Percentiles rank a stretch among this genome's conserved stretches.
Conservation (phyloP, 1,139 yeast genomes). For the Saccharomyces uvarum region DNA sequence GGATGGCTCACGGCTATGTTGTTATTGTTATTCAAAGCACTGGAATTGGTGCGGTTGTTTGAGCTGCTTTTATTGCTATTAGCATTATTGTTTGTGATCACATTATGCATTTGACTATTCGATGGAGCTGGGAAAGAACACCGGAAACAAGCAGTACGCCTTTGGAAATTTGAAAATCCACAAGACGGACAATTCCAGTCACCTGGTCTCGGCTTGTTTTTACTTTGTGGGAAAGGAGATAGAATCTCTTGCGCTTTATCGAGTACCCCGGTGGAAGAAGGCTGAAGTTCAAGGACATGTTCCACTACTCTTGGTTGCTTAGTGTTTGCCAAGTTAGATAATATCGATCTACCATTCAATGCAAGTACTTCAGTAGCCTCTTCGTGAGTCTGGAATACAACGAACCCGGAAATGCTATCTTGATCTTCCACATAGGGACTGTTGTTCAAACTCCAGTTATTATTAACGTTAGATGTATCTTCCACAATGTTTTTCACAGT, state of each 20-base stretch:
- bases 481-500: constrained; percentile 46
- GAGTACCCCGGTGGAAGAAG: constrained; percentile 68
- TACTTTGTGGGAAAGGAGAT: constrained; percentile 79
- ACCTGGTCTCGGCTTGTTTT: constrained; percentile 90
- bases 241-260: constrained; percentile 77
- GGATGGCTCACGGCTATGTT: background rate
- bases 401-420: constrained; percentile 62
- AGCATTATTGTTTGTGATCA: constrained; percentile 9
- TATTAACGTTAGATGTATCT: constrained; percentile 18
- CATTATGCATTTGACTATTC: constrained; percentile 37
- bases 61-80: constrained; percentile 9
- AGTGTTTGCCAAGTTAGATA: constrained; percentile 30
- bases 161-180: constrained; percentile 90
- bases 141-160: constrained; percentile 89
- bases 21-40: background rate
- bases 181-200: constrained; percentile 97
- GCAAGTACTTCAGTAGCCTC: constrained; percentile 73
- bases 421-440: constrained; percentile 32
- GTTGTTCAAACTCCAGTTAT: constrained; percentile 23
- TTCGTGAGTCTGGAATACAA: constrained; percentile 75
- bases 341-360: constrained; percentile 54
- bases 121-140: constrained; percentile 84
- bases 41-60: background rate
- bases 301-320: constrained; percentile 47
- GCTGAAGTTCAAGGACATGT: constrained; percentile 73